Evolutionary conservation across 345 rosid genomes (phyloP).

Genomic region (Rhizophora mangle): DNA sequence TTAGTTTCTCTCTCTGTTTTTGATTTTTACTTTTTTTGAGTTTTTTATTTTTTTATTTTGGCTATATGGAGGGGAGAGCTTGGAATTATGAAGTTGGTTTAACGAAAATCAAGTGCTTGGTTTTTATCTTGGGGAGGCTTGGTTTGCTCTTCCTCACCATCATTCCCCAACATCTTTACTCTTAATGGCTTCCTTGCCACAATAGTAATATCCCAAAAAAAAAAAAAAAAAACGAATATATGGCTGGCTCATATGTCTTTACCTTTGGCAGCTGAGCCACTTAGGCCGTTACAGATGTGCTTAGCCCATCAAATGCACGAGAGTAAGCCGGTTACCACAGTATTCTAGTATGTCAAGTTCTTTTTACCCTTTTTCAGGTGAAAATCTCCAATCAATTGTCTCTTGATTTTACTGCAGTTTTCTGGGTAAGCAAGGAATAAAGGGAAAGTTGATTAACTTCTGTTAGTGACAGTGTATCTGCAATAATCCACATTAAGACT

Average conservation of each 20-base stretch:
- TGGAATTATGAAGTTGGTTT: conserved; percentile 39
- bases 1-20: conserved; percentile 3
- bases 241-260: conserved; percentile 24
- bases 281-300: background rate
- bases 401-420: too few species aligned
- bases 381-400: too few species aligned
- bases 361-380: too few species aligned
- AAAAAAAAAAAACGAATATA: conserved; percentile 1
- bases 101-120: conserved; percentile 33
- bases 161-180: conserved; percentile 42
- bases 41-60: too few species aligned
- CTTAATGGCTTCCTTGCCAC: conserved; percentile 34
- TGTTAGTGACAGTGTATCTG: too few species aligned
- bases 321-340: too few species aligned
- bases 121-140: conserved; percentile 2
- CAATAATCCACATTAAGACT: too few species aligned
- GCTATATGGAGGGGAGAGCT: conserved; percentile 41
- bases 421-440: too few species aligned
- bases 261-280: conserved; percentile 18
- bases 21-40: too few species aligned
- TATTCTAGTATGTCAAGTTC: too few species aligned
- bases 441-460: too few species aligned
- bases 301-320: too few species aligned
- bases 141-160: conserved; percentile 15
- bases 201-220: conserved; percentile 8